A percentile compares a stretch with the other conserved stretches of the same genome.
These are phyloP conservation scores for Cytospora mali DNA, from an alignment of 2,329 filamentous ascomycete genomes.

Conservation along the genomic window DNA sequence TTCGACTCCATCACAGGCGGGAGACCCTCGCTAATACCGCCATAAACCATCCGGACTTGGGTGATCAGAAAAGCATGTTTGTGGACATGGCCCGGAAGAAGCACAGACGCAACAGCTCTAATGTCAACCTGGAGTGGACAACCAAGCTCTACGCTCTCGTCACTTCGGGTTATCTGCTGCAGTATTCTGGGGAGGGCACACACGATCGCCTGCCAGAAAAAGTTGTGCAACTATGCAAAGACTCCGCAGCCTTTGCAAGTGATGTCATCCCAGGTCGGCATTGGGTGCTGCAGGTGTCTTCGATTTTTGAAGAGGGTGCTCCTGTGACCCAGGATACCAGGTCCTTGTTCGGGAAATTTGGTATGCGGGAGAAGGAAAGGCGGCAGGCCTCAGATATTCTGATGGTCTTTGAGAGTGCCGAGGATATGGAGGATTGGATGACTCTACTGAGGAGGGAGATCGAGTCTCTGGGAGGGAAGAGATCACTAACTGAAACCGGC, in stretches of 20 bases:
- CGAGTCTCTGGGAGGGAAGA: conserved; percentile 68
- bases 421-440: conserved; percentile 79
- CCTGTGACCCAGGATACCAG: conserved; percentile 52
- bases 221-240: conserved; percentile 69
- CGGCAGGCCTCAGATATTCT: conserved; percentile 65
- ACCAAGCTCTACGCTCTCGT: conserved; percentile 74
- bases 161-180: conserved; percentile 71
- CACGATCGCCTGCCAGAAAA: conserved; percentile 76
- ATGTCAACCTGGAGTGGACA: conserved; percentile 63
- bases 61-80: conserved; percentile 32
- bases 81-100: conserved; percentile 50
- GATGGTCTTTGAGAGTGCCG: conserved; percentile 71
- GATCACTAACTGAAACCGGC: conserved; percentile 62
- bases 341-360: conserved; percentile 67
- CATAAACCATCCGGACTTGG: conserved; percentile 24
- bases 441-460: conserved; percentile 69
- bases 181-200: conserved; percentile 71
- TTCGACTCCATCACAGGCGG: conserved; percentile 61
- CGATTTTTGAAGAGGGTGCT: conserved; percentile 63
- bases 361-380: conserved; percentile 60
- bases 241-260: conserved; percentile 78
- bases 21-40: conserved; percentile 34
- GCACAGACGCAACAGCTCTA: conserved; percentile 48
- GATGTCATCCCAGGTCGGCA: conserved; percentile 79
- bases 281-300: conserved; percentile 77